Conservation (phyloP, 495 filamentous ascomycete genomes). For the Elaphomyces granulatus region DNA sequence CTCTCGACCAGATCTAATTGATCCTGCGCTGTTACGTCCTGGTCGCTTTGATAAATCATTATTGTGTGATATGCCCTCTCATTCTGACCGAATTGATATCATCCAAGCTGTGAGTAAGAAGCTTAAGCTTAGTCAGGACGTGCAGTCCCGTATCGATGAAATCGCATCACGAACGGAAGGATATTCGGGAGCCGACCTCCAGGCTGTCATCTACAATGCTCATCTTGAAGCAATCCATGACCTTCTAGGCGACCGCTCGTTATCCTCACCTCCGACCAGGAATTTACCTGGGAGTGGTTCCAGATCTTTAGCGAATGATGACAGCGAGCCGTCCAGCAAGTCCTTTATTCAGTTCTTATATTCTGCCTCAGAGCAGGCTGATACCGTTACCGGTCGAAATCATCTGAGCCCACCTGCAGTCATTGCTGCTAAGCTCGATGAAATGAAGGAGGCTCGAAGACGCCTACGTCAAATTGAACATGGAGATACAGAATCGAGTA, state of each 20-base stretch:
- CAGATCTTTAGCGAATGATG: slow-evolving; percentile 19
- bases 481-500: slow-evolving; percentile 19
- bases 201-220: slow-evolving; percentile 89
- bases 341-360: slow-evolving; percentile 77
- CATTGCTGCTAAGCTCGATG: slow-evolving; percentile 58
- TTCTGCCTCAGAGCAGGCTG: slow-evolving; percentile 36
- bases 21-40: slow-evolving; percentile 78
- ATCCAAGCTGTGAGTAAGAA: slow-evolving; percentile 67
- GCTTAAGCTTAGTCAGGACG: slow-evolving; percentile 48
- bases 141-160: slow-evolving; percentile 40
- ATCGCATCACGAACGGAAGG: slow-evolving; percentile 69
- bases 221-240: slow-evolving; percentile 96
- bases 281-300: slow-evolving; percentile 14
- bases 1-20: slow-evolving; percentile 79
- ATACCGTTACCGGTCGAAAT: slow-evolving; percentile 25
- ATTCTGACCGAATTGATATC: slow-evolving; percentile 81
- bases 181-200: slow-evolving; percentile 91
- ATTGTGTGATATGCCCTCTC: slow-evolving; percentile 76
- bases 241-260: slow-evolving; percentile 50
- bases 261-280: slow-evolving; percentile 23
- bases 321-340: slow-evolving; percentile 19
- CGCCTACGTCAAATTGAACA: slow-evolving; percentile 40
- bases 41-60: slow-evolving; percentile 84
- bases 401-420: slow-evolving; percentile 49
- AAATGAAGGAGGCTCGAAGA: slow-evolving; percentile 52